Percentiles rank a stretch among this genome's conserved stretches.
These are phyloP conservation scores for Rosa chinensis DNA, from an alignment of 306 rosid genomes.

Conservation along the genomic window DNA sequence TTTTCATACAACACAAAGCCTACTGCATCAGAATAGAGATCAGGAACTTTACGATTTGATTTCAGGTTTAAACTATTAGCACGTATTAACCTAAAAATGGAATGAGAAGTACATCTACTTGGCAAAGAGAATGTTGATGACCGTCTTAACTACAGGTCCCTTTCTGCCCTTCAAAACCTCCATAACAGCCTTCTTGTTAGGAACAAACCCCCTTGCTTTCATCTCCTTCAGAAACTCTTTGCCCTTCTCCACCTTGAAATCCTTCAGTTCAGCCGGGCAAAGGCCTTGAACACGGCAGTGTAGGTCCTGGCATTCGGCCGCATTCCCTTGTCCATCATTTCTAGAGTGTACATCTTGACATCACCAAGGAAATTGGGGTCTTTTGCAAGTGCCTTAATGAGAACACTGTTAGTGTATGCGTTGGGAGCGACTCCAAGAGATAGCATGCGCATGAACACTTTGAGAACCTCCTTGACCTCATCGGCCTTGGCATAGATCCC, in stretches of 20 bases:
- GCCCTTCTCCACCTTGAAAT: neutral
- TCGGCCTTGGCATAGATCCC: neutral
- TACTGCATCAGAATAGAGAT: no score
- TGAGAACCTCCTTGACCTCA: neutral
- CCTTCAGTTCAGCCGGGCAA: constrained; percentile 38
- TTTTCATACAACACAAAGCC: no score
- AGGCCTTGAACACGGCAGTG: constrained; percentile 49
- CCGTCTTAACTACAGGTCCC: no score
- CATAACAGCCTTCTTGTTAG: neutral
- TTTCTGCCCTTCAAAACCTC: no score
- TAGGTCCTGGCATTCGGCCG: constrained; percentile 61
- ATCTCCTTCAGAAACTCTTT: neutral
- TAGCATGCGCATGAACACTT: neutral
- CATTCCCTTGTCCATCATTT: constrained; percentile 69
- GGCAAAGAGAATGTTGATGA: no score
- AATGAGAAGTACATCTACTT: no score
- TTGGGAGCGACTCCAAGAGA: constrained; percentile 45
- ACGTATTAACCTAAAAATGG: no score
- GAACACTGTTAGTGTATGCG: constrained; percentile 64
- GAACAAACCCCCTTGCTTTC: neutral
- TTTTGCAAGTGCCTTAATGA: constrained; percentile 48
- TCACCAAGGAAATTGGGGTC: constrained; percentile 44
- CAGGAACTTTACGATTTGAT: no score
- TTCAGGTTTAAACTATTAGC: no score
- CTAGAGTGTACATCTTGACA: constrained; percentile 50